Evolutionary conservation across 345 rosid species (phyloP), one percentile per base, ranked within the genome.

Genomic region (Hypericum perforatum): DNA sequence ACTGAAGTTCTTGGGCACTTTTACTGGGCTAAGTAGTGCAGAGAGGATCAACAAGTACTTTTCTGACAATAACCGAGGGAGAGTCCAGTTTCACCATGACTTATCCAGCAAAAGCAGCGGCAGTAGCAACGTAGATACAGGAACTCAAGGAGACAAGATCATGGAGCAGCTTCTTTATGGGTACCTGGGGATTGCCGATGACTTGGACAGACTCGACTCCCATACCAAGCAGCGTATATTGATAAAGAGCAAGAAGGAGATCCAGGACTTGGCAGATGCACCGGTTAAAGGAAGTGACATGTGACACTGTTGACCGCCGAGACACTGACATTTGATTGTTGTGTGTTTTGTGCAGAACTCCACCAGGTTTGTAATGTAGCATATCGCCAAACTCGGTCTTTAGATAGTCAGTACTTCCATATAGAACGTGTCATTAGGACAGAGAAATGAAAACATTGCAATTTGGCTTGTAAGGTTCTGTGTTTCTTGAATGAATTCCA

Each of bases 231-330:
- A 69, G 40, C 43, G 60, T 51, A 62, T 75, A 56, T 12, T 39
- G 10, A 43, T 79, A 63, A 76, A 76, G 69, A 76, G 82, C 66
- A 79, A 71, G 78, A 67, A 64, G 56, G 82, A 69, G 73, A 82
- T 74, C 41, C 62, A 61, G 52, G 85, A 82, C 53, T 69, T 82
- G 57, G 81, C 71, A 8, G 69, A 82, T 56, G 86, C 70, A 39
- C 90, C 86, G 46, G 75, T 77, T 15, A 82, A 76, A 63, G 29
- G 57, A 6, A 70, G 64, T 37, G 74, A 69, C 39, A 48, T 43
- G 43, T 57, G 39, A 49, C 45, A 22, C 32, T 4, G 4, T 22
- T 22, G 32, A 22, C 32, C 4, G 32, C 32, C 4, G 32, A 22
- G 32, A 22, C 32, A n/a, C 32, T 1, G 32, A 22, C 32, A 22